These are phyloP conservation scores for Firmiana major DNA, from an alignment of 345 rosid genomes.

Conservation along the genomic window DNA sequence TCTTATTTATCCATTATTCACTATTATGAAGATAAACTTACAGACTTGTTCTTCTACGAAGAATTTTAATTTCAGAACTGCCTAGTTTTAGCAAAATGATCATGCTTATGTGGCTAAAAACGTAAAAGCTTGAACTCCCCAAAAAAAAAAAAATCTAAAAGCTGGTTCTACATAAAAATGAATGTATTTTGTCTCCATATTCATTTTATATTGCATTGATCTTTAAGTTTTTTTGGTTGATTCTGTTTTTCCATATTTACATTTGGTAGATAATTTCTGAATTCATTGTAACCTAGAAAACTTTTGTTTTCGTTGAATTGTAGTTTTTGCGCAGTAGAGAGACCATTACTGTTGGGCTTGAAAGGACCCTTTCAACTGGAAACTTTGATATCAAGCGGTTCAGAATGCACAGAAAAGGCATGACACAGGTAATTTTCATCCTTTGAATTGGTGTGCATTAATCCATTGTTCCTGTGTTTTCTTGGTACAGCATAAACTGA, in stretches of 20 bases:
- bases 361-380: slow-evolving; percentile 90
- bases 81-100: background rate
- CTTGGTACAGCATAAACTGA: slow-evolving; percentile 16
- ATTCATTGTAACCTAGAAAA: background rate
- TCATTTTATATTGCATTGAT: background rate
- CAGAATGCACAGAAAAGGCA: slow-evolving; percentile 94
- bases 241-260: background rate
- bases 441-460: background rate
- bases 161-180: background rate
- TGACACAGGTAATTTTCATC: slow-evolving; percentile 67
- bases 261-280: background rate
- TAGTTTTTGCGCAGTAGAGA: slow-evolving; percentile 44
- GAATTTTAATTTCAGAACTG: background rate
- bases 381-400: slow-evolving; percentile 89
- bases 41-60: background rate
- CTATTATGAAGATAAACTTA: background rate
- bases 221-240: background rate
- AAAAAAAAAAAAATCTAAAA: background rate
- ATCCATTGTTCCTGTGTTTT: slow-evolving; percentile 12
- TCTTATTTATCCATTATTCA: background rate
- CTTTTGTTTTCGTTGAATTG: background rate
- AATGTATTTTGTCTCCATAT: background rate
- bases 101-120: background rate
- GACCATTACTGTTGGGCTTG: slow-evolving; percentile 53
- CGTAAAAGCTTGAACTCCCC: background rate